Evolutionary conservation across 768 basidiomycete species (phyloP), one percentile per base, ranked within the genome.

Genomic region (Lentinula detonsa): DNA sequence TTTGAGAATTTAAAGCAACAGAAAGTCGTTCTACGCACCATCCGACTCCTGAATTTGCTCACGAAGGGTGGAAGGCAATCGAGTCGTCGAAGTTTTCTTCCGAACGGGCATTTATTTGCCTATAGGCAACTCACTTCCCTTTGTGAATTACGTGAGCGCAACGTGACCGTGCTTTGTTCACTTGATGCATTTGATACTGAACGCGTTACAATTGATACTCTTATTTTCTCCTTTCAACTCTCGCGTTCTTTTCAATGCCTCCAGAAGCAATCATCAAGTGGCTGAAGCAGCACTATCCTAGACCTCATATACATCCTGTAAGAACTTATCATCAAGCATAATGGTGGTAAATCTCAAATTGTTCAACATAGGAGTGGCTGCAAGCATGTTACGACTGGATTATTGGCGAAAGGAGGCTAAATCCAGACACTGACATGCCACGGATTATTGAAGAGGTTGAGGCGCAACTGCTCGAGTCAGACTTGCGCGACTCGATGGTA

Each of bases 321-420:
- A 65, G 80, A 70, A 18, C 21, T 9, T 2, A 23, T 61, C 21
- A 15, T 46, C 15, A 18, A 10, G 9, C 11, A 7, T 49, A 7
- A 39, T 33, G 18, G 31, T 10, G 33, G 45, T 37, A 52, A 49
- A 31, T 21, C 34, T 61, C 51, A 37, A 56, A 43, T 57, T 40
- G 50, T 52, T 43, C 45, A 61, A 57, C 37, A n/a, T 61, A 91
- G 90, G 85, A 85, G 70, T 93, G 91, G 91, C 81, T 93, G 10
- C 76, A 82, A 46, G 85, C 80, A 33, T 93, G 92, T 66, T 86
- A 84, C 65, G 73, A 77, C 28, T 91, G 87, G 87, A 73, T 90
- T 34, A 67, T 74, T 21, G 71, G 70, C 31, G 81, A 85, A 61
- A 73, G 79, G 54, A 63, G 75, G 34, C 72, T 86, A 23, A 72